phyloP scores from a whole-genome alignment of 1,284 basidiomycete genomes.

The Prillingera fragicola region DNA sequence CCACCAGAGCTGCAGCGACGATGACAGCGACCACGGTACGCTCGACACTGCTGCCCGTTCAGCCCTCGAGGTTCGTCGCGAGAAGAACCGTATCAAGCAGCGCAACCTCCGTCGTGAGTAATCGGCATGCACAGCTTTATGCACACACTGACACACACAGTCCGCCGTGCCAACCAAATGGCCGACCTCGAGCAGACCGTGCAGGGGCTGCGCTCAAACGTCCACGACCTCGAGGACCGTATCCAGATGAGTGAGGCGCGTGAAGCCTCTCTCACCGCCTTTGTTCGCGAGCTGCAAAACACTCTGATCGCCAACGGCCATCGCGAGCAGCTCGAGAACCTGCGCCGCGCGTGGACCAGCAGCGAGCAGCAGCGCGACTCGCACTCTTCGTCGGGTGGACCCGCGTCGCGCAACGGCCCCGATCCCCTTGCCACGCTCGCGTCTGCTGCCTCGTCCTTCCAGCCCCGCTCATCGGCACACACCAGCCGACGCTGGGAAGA shows the following conservation, averaged over 20 bases:
- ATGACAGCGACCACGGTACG: slow-evolving; percentile 5
- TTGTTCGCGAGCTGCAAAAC: slow-evolving; percentile 33
- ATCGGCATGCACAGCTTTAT: not conserved
- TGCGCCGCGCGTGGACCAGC: slow-evolving; percentile 25
- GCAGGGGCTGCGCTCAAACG: slow-evolving; percentile 13
- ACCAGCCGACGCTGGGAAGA: no score
- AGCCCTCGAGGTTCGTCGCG: slow-evolving; percentile 25
- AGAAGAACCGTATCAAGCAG: slow-evolving; percentile 41
- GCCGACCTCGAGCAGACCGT: slow-evolving; percentile 31
- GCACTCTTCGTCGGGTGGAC: not conserved
- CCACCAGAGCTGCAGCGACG: slow-evolving; percentile 7
- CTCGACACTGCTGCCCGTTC: slow-evolving; percentile 7
- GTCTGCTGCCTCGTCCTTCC: slow-evolving; percentile 14
- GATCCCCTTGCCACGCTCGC: slow-evolving; percentile 20
- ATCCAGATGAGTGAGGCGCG: slow-evolving; percentile 15
- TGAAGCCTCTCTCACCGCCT: slow-evolving; percentile 25
- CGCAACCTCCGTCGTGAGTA: slow-evolving; percentile 35
- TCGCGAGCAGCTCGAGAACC: slow-evolving; percentile 25
- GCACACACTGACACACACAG: slow-evolving; percentile 16
- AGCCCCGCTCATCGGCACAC: no score
- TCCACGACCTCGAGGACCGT: slow-evolving; percentile 20
- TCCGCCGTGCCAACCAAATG: slow-evolving; percentile 40
- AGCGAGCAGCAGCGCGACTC: not conserved
- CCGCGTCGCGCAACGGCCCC: no score
- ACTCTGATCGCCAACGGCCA: slow-evolving; percentile 28